phyloP scores from a whole-genome alignment of 192 early-diverging fungal species.

The Diversispora eburnea region DNA sequence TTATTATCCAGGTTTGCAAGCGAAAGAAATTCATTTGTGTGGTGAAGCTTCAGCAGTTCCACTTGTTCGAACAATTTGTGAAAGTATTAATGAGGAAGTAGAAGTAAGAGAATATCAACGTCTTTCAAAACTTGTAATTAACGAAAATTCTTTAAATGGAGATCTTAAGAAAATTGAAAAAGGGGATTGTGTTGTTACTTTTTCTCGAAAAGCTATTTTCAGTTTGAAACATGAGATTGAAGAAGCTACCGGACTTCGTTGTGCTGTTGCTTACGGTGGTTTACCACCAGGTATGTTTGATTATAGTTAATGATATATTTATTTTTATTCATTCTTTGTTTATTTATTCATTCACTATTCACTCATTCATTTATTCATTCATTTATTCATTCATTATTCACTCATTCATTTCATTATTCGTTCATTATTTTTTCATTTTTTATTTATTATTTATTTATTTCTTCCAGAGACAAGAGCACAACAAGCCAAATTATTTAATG shows the following conservation, averaged over 20 bases:
- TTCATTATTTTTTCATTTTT: no score
- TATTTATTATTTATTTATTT: not conserved
- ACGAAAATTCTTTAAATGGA: constrained; percentile 51
- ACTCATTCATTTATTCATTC: no score
- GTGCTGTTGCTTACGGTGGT: constrained; percentile 89
- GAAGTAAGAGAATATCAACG: constrained; percentile 76
- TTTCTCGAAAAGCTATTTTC: constrained; percentile 81
- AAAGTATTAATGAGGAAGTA: constrained; percentile 71
- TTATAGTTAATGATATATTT: not conserved
- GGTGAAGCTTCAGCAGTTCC: constrained; percentile 86
- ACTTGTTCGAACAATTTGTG: constrained; percentile 71
- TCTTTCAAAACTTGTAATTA: constrained; percentile 64
- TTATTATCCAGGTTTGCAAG: constrained; percentile 57
- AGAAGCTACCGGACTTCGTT: constrained; percentile 60
- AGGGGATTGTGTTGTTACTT: constrained; percentile 91
- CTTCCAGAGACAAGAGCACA: constrained; percentile 69
- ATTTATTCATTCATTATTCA: no score
- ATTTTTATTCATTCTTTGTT: not conserved
- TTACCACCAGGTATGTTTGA: constrained; percentile 70
- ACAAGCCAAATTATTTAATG: constrained; percentile 91
- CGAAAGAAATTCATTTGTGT: constrained; percentile 86
- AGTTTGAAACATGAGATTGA: constrained; percentile 76
- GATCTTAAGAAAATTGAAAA: constrained; percentile 56
- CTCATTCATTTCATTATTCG: not conserved
- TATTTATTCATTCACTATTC: no score